Base-by-base conservation (phyloP, 179 eudicot genomes). In the Heliamphora pulchella region DNA sequence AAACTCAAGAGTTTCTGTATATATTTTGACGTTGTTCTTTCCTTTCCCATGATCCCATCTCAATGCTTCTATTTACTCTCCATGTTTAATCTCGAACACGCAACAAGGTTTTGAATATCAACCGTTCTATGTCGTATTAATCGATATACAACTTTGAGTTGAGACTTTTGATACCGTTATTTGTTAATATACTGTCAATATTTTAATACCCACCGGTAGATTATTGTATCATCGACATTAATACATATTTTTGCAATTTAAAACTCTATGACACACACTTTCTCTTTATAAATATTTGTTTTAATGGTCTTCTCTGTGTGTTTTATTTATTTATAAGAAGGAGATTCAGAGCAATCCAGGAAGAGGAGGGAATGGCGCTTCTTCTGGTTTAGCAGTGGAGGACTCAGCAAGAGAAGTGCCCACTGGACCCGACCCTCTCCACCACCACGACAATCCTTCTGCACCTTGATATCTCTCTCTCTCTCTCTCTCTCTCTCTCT, bases 391-490 rank as follows among this genome's bases (percentile, higher is more conserved):
- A 1, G 48, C 18, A 0, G 39, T 8, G 15, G 65, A 57, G 18
- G 65, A 75, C 62, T 75, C 78, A 46, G 66, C 66, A 43, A 75
- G 78, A 57, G 65, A 55, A 43, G 78, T 75, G 78, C 78, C 78
- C 3, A 39, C 66, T 0, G 78, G 78, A n/a, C 66, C 78, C 17
- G 78, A 75, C 51, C 78, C 78, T 39, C 78, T 75, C n/a, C 78
- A 75, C 66, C 78, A 75, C 66, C 18, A 43, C 14, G 20, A 57
- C 62, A 57, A 57, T 57, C 78, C 78, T 41, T 75, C 51, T 2
- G 46, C 50, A 44, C 78, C 65, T 75, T 58, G 51, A 75, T 10
- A 5, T 6, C 10, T 63, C 67, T 63, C 39, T 63, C 67, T 57
- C 62, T 58, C 62, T 58, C 18, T 51, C 53, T 7, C 53, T 50